Percentiles rank a stretch among this genome's conserved stretches.
Evolutionary conservation across 2,329 filamentous ascomycete genomes (phyloP).

Genomic region (Dryadomyces quercivorus): DNA sequence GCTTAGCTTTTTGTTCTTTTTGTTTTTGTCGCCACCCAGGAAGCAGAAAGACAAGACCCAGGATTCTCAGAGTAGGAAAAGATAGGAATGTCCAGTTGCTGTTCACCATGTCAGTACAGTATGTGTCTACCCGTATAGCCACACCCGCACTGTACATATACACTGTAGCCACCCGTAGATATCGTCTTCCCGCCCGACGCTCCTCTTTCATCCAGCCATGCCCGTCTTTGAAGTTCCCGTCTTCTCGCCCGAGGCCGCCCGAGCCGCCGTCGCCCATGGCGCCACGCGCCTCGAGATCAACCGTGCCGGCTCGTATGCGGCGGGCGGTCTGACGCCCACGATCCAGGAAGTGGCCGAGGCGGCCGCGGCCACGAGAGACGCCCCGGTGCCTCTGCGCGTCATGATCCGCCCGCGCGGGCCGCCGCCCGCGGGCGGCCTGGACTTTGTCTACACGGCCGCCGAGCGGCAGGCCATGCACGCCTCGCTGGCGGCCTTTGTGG

Average conservation of each 20-base stretch:
- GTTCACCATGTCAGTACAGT: too few relatives aligned
- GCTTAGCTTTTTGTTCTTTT: not conserved
- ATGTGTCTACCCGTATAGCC: too few relatives aligned
- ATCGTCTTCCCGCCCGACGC: not conserved
- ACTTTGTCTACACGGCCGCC: slow-evolving; percentile 35
- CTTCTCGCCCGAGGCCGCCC: slow-evolving; percentile 32
- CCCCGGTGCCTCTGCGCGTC: slow-evolving; percentile 32
- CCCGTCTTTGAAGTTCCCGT: slow-evolving; percentile 33
- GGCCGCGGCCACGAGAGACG: not conserved
- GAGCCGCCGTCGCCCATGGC: slow-evolving; percentile 27
- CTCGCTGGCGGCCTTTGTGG: slow-evolving; percentile 24
- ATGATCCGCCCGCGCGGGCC: slow-evolving; percentile 42
- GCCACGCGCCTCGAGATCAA: slow-evolving; percentile 43
- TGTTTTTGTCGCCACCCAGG: not conserved
- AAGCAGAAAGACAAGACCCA: not conserved
- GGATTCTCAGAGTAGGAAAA: not conserved
- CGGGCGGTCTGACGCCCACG: slow-evolving; percentile 39
- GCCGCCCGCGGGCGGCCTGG: slow-evolving; percentile 15
- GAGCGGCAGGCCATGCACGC: slow-evolving; percentile 32
- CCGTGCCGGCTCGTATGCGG: slow-evolving; percentile 33
- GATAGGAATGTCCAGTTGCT: not conserved
- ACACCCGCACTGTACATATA: too few relatives aligned
- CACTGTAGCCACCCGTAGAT: not conserved
- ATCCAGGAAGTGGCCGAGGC: slow-evolving; percentile 25
- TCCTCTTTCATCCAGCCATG: not conserved